Conservation (phyloP, 768 basidiomycete species). For the Rhodotorula diobovata region DNA sequence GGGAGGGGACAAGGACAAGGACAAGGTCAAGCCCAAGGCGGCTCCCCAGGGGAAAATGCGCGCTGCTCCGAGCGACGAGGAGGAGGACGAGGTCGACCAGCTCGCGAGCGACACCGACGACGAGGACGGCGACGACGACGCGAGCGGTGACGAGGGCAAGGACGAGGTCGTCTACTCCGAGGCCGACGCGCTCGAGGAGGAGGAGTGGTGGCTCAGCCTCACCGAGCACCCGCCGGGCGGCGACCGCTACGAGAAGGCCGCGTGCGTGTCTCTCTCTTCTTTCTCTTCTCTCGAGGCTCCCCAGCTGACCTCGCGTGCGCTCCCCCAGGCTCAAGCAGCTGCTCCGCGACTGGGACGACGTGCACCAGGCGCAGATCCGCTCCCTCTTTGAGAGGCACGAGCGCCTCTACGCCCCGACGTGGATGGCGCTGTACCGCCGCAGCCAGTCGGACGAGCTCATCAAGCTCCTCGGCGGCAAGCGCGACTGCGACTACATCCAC, state of each 20-base stretch:
- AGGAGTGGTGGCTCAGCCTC: not conserved
- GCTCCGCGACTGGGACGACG: not conserved
- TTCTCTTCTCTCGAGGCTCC: not conserved
- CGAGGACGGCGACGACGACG: not conserved
- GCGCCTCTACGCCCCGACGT: not conserved
- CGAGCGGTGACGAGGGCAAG: not conserved
- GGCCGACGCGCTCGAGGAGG: not conserved
- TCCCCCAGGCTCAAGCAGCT: constrained; percentile 8
- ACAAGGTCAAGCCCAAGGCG: not conserved
- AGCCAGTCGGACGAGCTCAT: not conserved
- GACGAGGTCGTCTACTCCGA: not conserved
- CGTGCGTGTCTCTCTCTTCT: not conserved
- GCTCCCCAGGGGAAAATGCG: no score
- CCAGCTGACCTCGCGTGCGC: not conserved
- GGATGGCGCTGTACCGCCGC: not conserved
- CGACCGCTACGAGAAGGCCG: constrained; percentile 3
- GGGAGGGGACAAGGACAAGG: not conserved
- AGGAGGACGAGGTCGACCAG: constrained; percentile 5
- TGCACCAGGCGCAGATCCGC: constrained; percentile 1
- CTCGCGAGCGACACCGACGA: not conserved
- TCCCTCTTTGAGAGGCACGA: not conserved
- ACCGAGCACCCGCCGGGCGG: not conserved
- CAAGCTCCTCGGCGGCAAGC: not conserved
- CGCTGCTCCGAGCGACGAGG: not conserved
- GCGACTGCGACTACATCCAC: not conserved